A percentile compares a stretch with the other conserved stretches of the same genome.
Conservation (phyloP, 768 basidiomycete species). For the Amanita inopinata region DNA sequence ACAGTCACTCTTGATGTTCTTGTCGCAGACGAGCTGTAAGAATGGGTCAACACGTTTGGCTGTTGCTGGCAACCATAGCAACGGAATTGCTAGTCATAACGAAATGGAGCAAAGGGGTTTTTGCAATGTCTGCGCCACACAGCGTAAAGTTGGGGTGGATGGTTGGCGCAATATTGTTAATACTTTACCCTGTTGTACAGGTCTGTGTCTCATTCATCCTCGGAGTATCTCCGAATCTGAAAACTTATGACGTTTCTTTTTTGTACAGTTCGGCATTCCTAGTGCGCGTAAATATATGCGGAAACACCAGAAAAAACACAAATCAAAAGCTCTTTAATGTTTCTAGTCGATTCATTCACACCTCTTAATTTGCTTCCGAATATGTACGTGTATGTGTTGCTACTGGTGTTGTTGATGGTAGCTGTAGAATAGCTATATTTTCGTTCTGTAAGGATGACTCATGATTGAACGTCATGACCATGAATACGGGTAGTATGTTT, state of each 20-base stretch:
- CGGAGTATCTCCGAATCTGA: constrained; percentile 8
- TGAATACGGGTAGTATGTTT: too few relatives aligned
- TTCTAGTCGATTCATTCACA: not conserved
- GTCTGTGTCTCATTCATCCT: constrained; percentile 28
- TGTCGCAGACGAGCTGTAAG: constrained; percentile 59
- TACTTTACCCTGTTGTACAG: constrained; percentile 60
- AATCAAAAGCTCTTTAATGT: constrained; percentile 24
- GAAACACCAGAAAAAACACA: constrained; percentile 26
- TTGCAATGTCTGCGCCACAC: constrained; percentile 50
- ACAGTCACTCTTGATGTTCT: constrained; percentile 2
- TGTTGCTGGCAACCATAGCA: constrained; percentile 74
- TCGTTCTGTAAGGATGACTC: too few relatives aligned
- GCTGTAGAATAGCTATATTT: too few relatives aligned
- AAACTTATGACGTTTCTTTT: constrained; percentile 11
- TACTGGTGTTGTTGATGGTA: too few relatives aligned
- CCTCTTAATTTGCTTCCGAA: not conserved
- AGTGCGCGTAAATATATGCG: constrained; percentile 43
- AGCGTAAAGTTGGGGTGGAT: constrained; percentile 59
- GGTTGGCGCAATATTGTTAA: constrained; percentile 45
- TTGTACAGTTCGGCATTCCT: constrained; percentile 56
- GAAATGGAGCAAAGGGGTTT: constrained; percentile 77
- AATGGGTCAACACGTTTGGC: constrained; percentile 87
- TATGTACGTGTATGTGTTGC: too few relatives aligned
- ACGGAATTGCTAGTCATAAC: constrained; percentile 74
- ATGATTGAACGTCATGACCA: too few relatives aligned